Percentiles rank a stretch among this genome's conserved stretches.
Conservation (phyloP, 345 rosid genomes). For the Linum lewisii region DNA sequence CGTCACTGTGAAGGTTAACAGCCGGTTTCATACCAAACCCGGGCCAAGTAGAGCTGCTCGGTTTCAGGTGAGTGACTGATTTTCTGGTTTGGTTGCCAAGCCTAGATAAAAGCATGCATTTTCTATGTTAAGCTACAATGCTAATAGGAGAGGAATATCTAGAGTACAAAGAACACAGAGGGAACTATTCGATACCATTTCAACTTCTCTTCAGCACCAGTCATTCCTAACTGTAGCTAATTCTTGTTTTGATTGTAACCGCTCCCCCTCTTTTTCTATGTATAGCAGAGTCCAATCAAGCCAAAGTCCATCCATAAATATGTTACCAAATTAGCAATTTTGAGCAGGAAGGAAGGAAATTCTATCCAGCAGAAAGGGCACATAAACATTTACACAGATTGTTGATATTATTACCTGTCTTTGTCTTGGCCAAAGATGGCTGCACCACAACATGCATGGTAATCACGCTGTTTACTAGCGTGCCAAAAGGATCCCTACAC, state of each 20-base stretch:
- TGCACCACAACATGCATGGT: slow-evolving; percentile 98
- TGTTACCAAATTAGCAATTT: background rate
- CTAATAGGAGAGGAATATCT: no score
- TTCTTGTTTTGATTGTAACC: slow-evolving; percentile 1
- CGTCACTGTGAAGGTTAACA: no score
- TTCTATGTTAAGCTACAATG: no score
- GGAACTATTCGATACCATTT: background rate
- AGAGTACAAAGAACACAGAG: no score
- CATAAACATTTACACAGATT: background rate
- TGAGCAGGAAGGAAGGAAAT: slow-evolving; percentile 6
- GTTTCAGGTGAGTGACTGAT: no score
- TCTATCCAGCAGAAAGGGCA: background rate
- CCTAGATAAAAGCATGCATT: no score
- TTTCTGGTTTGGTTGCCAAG: no score
- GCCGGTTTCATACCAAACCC: no score
- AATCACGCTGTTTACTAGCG: slow-evolving; percentile 56
- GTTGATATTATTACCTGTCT: slow-evolving; percentile 42
- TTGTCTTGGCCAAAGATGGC: slow-evolving; percentile 58
- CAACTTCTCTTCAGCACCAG: background rate
- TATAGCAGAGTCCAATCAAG: no score
- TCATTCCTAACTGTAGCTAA: background rate
- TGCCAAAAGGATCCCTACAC: slow-evolving; percentile 72
- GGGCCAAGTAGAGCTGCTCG: no score
- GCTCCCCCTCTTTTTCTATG: no score
- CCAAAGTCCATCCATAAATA: no score